Base-by-base conservation (phyloP, 148 eudicot species). In the Spergularia marina region DNA sequence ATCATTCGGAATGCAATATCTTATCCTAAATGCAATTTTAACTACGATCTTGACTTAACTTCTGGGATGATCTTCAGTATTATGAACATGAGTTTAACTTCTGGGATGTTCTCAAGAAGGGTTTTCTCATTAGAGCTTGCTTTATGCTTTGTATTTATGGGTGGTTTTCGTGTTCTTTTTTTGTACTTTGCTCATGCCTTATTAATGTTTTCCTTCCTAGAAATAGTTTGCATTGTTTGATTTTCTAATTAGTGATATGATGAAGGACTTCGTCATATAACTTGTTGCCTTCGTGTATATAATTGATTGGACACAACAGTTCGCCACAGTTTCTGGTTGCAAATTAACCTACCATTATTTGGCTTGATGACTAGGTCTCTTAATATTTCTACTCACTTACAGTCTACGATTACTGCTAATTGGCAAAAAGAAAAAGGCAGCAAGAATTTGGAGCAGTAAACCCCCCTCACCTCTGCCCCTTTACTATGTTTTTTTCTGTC, bases 1-100 rank as follows among this genome's bases (percentile, higher is more conserved):
- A 70, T 70, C 73, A 7, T 14, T 13, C 7, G 17, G 15, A 59
- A 53, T 70, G 73, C 40, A 16, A 70, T 70, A 53, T 30, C 60
- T 2, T 30, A 15, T 14, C 6, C 7, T 9, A 16, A 53, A 53
- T 70, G 73, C 40, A 10, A 70, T 70, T 70, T 30, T 44, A 10
- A 70, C 15, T 8, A 23, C 53, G 21, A 20, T 13, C n/a, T 49
- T 59, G 7, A 10, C 76, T 49, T 34, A 17, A 7, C 2, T 30
- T 55, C 5, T 23, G 34, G 59, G 44, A 71, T 71, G 49, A 36
- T 47, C 39, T 34, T 34, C 7, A 11, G 21, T 18, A 57, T 17
- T 17, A 6, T 5, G 15, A 59, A 59, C 63, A 59, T 21, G 63
- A 59, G 65, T 60, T 59, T 8, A 21, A 11, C n/a, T n/a, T n/a